Evolutionary conservation across 495 filamentous ascomycete species (phyloP).

Genomic region (Trichoderma orchidacearum): DNA sequence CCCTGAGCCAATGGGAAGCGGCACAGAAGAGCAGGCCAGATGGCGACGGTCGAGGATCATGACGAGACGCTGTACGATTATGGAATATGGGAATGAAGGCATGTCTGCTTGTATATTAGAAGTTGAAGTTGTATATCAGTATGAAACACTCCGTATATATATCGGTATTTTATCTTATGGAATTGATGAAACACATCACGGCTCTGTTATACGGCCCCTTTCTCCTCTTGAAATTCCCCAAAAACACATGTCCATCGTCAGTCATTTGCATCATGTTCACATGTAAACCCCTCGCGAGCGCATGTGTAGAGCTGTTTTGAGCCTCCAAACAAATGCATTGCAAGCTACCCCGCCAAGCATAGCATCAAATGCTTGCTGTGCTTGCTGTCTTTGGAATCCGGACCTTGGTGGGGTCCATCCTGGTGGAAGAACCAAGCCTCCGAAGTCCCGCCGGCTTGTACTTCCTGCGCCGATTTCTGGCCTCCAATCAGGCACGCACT

Average conservation of each 20-base stretch:
- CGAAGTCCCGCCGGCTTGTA: background rate
- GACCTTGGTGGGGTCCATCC: background rate
- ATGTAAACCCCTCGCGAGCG: too few species aligned
- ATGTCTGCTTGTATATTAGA: background rate
- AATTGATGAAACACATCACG: too few species aligned
- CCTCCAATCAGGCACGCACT: background rate
- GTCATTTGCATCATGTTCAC: too few species aligned
- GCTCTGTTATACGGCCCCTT: too few species aligned
- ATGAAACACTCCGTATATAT: background rate
- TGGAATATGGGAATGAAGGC: background rate
- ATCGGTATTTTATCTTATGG: too few species aligned
- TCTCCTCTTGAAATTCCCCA: too few species aligned
- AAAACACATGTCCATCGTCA: too few species aligned
- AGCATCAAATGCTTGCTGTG: too few species aligned
- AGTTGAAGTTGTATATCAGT: background rate
- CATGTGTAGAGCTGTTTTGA: too few species aligned
- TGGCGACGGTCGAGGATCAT: background rate
- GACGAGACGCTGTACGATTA: background rate
- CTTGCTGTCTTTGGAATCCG: background rate
- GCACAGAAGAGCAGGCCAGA: background rate
- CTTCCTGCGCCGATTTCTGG: background rate
- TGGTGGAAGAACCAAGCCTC: background rate
- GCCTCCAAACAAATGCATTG: too few species aligned
- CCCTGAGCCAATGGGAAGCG: conserved; percentile 38
- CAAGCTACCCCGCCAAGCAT: background rate